Percentiles rank a stretch among this genome's conserved stretches.
Evolutionary conservation across 306 rosid species (phyloP).

Genomic region (Pyrus communis): DNA sequence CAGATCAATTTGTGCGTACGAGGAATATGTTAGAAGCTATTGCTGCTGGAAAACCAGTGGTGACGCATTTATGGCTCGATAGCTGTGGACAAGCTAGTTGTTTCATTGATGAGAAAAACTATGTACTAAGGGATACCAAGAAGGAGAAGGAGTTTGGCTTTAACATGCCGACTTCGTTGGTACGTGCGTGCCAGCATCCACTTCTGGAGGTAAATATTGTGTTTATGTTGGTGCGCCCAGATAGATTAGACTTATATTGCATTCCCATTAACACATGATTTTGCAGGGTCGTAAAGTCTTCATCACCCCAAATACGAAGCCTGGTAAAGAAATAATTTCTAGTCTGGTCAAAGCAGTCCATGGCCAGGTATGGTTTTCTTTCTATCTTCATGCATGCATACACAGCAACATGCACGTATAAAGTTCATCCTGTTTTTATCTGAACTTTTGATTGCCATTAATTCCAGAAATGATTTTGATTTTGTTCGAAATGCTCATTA

Average conservation of each 20-base stretch:
- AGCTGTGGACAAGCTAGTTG: conserved; percentile 93
- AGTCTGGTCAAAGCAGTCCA: conserved; percentile 65
- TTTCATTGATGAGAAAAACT: conserved; percentile 75
- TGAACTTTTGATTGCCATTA: conserved; percentile 5
- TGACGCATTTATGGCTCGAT: conserved; percentile 86
- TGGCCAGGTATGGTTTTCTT: conserved; percentile 50
- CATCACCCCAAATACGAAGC: conserved; percentile 77
- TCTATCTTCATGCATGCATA: neutral
- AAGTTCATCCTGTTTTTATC: neutral
- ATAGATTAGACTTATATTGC: conserved; percentile 15
- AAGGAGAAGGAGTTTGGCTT: conserved; percentile 93
- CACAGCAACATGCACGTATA: neutral
- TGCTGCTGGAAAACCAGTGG: conserved; percentile 84
- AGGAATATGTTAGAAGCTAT: conserved; percentile 94
- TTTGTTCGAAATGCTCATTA: conserved; percentile 20
- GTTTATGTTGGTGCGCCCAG: neutral
- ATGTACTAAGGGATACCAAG: conserved; percentile 68
- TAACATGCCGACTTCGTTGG: conserved; percentile 73
- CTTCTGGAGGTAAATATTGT: conserved; percentile 51
- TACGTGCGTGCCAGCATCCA: conserved; percentile 56
- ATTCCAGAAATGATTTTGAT: conserved; percentile 7
- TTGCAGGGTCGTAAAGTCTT: conserved; percentile 76
- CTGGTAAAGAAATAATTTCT: conserved; percentile 65
- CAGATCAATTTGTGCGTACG: conserved; percentile 82
- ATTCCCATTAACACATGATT: neutral